Conservation (phyloP, 495 filamentous ascomycete species). For the Xylaria venustula region DNA sequence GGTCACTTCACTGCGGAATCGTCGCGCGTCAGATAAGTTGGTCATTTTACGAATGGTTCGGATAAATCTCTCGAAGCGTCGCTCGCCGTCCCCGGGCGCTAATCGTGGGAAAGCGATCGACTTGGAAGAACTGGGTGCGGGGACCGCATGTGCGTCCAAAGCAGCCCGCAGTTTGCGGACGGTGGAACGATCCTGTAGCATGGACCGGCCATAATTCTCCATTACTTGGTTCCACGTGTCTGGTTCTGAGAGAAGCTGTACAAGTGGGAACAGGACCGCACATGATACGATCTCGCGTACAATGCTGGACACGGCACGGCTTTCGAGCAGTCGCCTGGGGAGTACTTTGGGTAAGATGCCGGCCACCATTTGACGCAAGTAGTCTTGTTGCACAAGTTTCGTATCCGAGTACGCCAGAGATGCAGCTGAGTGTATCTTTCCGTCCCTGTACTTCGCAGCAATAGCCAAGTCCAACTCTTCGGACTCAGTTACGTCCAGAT, state of each 20-base stretch:
- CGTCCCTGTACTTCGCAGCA: conserved; percentile 86
- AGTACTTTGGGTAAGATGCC: conserved; percentile 74
- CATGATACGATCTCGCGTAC: conserved; percentile 83
- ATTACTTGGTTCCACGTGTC: conserved; percentile 97
- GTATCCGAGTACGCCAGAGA: conserved; percentile 77
- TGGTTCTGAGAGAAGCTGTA: conserved; percentile 76
- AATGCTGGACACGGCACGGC: conserved; percentile 74
- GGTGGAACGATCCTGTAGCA: conserved; percentile 93
- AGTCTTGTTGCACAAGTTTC: conserved; percentile 79
- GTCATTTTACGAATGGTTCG: conserved; percentile 83
- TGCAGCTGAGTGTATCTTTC: conserved; percentile 87
- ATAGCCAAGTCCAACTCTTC: conserved; percentile 94
- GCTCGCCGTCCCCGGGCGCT: conserved; percentile 68
- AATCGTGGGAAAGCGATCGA: conserved; percentile 65
- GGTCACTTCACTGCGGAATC: conserved; percentile 88
- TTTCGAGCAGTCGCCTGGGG: conserved; percentile 69
- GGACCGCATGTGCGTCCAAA: conserved; percentile 91
- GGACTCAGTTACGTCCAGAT: conserved; percentile 88
- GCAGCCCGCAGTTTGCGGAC: conserved; percentile 92
- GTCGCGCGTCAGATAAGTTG: conserved; percentile 89
- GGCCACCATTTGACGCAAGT: conserved; percentile 69
- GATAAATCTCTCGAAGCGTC: conserved; percentile 92
- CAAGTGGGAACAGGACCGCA: conserved; percentile 67
- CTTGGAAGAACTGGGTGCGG: conserved; percentile 64
- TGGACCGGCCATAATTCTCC: conserved; percentile 80